A percentile compares a stretch with the other conserved stretches of the same genome.
Conservation (phyloP, 2,329 filamentous ascomycete genomes). For the Neonectria neomacrospora region DNA sequence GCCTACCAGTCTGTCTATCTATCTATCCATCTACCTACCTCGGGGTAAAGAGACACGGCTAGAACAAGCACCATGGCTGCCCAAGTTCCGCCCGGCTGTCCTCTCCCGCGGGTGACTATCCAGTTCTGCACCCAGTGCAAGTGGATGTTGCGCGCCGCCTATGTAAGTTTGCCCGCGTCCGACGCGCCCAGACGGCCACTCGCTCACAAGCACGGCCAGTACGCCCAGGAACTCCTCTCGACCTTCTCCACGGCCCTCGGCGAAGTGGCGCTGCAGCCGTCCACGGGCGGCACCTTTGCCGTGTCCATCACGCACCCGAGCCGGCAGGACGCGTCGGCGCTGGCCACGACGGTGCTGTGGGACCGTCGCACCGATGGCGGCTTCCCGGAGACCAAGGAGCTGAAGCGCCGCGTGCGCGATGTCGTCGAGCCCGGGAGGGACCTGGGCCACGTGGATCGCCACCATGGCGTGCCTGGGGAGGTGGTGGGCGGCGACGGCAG, state of each 20-base stretch:
- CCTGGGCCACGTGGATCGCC: slow-evolving; percentile 82
- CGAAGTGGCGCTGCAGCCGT: slow-evolving; percentile 87
- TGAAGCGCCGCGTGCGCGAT: slow-evolving; percentile 87
- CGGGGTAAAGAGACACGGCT: background rate
- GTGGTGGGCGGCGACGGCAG: background rate
- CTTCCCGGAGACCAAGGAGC: slow-evolving; percentile 92
- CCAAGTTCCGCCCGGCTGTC: slow-evolving; percentile 25
- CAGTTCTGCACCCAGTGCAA: slow-evolving; percentile 94
- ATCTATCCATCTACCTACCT: too few relatives aligned
- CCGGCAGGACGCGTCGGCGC: slow-evolving; percentile 31
- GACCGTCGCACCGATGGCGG: slow-evolving; percentile 87
- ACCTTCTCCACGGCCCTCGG: slow-evolving; percentile 88
- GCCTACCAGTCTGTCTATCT: too few relatives aligned
- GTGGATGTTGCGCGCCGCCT: slow-evolving; percentile 89
- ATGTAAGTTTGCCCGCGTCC: slow-evolving; percentile 64
- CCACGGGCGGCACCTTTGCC: slow-evolving; percentile 84
- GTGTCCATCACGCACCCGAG: slow-evolving; percentile 67
- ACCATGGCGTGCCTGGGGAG: slow-evolving; percentile 45
- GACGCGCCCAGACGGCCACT: background rate
- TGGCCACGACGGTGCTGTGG: slow-evolving; percentile 73
- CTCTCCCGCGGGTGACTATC: slow-evolving; percentile 80
- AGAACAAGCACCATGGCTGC: slow-evolving; percentile 26
- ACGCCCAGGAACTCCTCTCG: slow-evolving; percentile 92
- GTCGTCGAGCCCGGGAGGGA: slow-evolving; percentile 81
- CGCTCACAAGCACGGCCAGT: slow-evolving; percentile 61